Conservation (phyloP, 352 stramenopile genomes). For the Thalassiosira delicatula region DNA sequence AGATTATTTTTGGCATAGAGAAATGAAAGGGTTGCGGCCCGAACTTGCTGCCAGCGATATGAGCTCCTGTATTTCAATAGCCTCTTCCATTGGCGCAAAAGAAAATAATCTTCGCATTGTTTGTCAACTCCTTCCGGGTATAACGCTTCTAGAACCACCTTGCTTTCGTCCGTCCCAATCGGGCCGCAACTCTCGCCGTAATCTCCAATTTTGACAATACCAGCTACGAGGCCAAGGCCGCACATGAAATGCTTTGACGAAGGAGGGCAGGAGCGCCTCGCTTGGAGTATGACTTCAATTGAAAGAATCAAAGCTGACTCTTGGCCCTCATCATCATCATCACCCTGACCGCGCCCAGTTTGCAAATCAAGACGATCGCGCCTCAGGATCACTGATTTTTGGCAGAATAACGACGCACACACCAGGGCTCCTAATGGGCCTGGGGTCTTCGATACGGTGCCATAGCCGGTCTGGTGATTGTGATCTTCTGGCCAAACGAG, state of each 20-base stretch:
- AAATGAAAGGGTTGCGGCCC: constrained; percentile 46
- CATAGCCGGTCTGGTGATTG: constrained; percentile 48
- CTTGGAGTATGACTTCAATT: constrained; percentile 61
- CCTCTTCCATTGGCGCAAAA: constrained; percentile 56
- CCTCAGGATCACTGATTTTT: constrained; percentile 57
- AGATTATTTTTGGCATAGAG: constrained; percentile 56
- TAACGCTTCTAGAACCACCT: constrained; percentile 52
- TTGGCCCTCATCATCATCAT: constrained; percentile 46
- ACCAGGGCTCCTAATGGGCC: constrained; percentile 52
- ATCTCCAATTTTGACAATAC: constrained; percentile 52
- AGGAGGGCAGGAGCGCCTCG: constrained; percentile 35
- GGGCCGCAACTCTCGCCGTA: constrained; percentile 46
- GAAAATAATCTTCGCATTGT: constrained; percentile 55
- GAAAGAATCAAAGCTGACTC: constrained; percentile 61
- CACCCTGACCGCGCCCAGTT: not conserved
- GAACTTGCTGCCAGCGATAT: constrained; percentile 52
- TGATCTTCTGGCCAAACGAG: constrained; percentile 67
- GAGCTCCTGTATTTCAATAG: constrained; percentile 52
- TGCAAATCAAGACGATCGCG: constrained; percentile 41
- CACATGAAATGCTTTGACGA: constrained; percentile 64
- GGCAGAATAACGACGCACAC: constrained; percentile 57
- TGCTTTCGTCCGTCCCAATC: constrained; percentile 51
- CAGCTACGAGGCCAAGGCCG: constrained; percentile 42
- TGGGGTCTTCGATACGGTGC: constrained; percentile 47
- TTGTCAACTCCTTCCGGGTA: constrained; percentile 58